phyloP scores from a whole-genome alignment of 768 basidiomycete genomes.

The Tulasnella sp. region DNA sequence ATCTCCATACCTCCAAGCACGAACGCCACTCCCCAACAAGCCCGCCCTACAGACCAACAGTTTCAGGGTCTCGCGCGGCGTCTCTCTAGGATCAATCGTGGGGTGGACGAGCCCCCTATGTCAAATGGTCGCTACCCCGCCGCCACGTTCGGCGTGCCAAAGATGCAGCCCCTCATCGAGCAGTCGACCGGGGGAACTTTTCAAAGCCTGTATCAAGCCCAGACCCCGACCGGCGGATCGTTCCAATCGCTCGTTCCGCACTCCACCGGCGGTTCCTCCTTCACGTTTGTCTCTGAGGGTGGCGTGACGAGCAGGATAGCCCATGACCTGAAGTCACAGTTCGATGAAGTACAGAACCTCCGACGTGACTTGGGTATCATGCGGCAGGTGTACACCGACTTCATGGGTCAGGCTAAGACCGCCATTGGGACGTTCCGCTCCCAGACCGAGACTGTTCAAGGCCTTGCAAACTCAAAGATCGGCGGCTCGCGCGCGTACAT shows the following conservation, averaged over 20 bases:
- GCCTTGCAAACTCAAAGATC: conserved; percentile 69
- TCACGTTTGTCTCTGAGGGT: conserved; percentile 35
- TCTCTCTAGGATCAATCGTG: conserved; percentile 44
- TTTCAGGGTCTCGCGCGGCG: conserved; percentile 63
- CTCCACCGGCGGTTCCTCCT: conserved; percentile 55
- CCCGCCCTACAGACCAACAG: conserved; percentile 68
- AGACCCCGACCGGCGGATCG: conserved; percentile 24
- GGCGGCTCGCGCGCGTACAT: conserved; percentile 82
- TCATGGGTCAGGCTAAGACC: conserved; percentile 83
- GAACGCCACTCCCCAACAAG: conserved; percentile 36
- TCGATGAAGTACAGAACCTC: conserved; percentile 89
- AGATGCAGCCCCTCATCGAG: conserved; percentile 47
- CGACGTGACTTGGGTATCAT: conserved; percentile 87
- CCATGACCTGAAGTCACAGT: conserved; percentile 77
- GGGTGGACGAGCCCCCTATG: conserved; percentile 23
- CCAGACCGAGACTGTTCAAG: conserved; percentile 80
- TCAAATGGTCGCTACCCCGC: conserved; percentile 27
- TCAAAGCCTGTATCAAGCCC: conserved; percentile 24
- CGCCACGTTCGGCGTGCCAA: conserved; percentile 31
- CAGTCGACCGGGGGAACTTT: conserved; percentile 20
- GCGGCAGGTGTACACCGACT: conserved; percentile 90
- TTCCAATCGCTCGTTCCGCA: conserved; percentile 42
- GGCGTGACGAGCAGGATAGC: conserved; percentile 67
- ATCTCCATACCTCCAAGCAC: conserved; percentile 22
- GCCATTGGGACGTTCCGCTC: conserved; percentile 63